These are phyloP conservation scores for Colletotrichum orchidophilum DNA, from an alignment of 2,329 filamentous ascomycete species.

Conservation along the genomic window DNA sequence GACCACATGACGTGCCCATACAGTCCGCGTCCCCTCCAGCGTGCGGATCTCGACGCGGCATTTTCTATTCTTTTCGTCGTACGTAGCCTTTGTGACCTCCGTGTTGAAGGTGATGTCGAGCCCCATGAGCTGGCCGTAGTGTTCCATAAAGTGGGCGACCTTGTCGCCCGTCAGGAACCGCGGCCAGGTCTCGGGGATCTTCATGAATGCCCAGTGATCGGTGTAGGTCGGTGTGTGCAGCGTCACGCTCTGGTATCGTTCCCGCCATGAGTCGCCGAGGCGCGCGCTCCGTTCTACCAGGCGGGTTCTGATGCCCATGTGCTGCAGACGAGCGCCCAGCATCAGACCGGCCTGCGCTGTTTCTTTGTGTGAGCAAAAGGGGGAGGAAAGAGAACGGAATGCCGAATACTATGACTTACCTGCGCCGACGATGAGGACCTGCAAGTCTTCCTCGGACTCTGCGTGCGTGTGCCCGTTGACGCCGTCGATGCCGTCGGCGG, in stretches of 20 bases:
- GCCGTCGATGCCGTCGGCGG: conserved; percentile 21
- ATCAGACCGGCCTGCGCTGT: conserved; percentile 53
- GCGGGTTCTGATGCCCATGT: conserved; percentile 43
- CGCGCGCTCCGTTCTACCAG: conserved; percentile 55
- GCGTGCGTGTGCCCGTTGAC: conserved; percentile 42
- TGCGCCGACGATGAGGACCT: conserved; percentile 51
- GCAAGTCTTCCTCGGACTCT: conserved; percentile 40
- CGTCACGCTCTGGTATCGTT: conserved; percentile 50
- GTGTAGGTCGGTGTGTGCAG: conserved; percentile 38
- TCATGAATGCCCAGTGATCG: conserved; percentile 39
- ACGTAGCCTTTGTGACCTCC: conserved; percentile 48
- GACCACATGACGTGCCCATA: conserved; percentile 54
- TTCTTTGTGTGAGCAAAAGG: background rate
- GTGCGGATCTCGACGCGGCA: conserved; percentile 49
- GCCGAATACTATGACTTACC: conserved; percentile 36
- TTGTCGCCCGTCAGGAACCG: conserved; percentile 54
- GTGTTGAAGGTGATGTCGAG: conserved; percentile 56
- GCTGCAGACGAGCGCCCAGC: conserved; percentile 43
- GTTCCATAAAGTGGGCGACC: conserved; percentile 57
- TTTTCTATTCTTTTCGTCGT: conserved; percentile 45
- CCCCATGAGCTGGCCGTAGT: conserved; percentile 57
- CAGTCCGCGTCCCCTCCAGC: conserved; percentile 37
- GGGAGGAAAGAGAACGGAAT: background rate
- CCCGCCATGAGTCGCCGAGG: conserved; percentile 60
- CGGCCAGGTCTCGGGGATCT: conserved; percentile 39